Conservation (phyloP, 768 basidiomycete species). For the Candolleomyces eurysporus region DNA sequence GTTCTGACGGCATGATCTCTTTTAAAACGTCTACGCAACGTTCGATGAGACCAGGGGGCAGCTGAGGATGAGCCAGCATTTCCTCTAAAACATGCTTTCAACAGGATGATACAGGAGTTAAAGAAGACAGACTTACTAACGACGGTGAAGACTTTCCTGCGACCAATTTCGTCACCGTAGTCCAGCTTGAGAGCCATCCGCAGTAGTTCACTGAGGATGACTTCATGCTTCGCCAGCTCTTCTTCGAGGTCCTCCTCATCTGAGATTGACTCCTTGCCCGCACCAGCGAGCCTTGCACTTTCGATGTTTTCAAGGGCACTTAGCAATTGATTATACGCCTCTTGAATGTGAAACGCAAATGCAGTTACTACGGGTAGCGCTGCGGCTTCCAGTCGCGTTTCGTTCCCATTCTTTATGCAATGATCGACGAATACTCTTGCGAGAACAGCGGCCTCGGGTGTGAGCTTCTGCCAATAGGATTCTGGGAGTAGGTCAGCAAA, state of each 20-base stretch:
- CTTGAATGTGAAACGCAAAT: constrained; percentile 82
- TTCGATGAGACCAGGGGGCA: constrained; percentile 79
- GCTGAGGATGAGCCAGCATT: constrained; percentile 80
- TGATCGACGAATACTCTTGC: constrained; percentile 86
- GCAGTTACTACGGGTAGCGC: constrained; percentile 87
- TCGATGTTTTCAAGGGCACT: constrained; percentile 40
- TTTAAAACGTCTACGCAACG: constrained; percentile 84
- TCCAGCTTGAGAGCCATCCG: constrained; percentile 80
- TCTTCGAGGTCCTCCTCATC: constrained; percentile 54
- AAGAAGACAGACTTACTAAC: constrained; percentile 59
- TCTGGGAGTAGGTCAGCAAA: constrained; percentile 40
- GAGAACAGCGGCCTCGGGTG: constrained; percentile 79
- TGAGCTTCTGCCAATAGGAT: constrained; percentile 70
- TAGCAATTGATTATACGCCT: constrained; percentile 66
- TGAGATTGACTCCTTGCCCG: constrained; percentile 31
- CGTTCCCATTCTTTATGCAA: constrained; percentile 60
- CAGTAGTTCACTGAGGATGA: constrained; percentile 79
- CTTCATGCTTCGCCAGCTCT: constrained; percentile 60
- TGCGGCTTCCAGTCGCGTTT: constrained; percentile 63
- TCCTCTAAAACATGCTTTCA: constrained; percentile 48
- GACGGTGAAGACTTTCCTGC: constrained; percentile 86
- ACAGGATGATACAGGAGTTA: background rate
- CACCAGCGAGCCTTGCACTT: constrained; percentile 29
- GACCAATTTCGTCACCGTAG: constrained; percentile 92
- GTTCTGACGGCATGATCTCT: constrained; percentile 78